Evolutionary conservation across 495 filamentous ascomycete species (phyloP).

Genomic region (Lasiosphaeria hispida): DNA sequence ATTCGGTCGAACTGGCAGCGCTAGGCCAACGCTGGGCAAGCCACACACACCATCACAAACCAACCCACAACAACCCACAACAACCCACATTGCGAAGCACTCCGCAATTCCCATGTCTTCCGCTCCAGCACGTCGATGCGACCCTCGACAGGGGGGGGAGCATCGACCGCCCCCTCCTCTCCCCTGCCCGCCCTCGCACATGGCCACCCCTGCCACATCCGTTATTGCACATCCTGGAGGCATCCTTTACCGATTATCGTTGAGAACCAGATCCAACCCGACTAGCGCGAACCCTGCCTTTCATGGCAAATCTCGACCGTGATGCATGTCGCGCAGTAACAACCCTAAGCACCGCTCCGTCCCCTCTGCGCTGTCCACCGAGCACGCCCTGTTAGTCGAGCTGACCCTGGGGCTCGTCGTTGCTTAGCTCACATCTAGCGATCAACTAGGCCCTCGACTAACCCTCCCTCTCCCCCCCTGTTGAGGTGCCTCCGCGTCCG

Average conservation of each 20-base stretch:
- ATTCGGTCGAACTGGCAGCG: too few species aligned
- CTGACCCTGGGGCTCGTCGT: background rate
- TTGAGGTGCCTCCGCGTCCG: slow-evolving; percentile 11
- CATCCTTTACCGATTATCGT: background rate
- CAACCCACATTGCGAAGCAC: slow-evolving; percentile 20
- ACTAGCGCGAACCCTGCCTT: too few species aligned
- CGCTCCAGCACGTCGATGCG: slow-evolving; percentile 18
- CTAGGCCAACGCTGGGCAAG: background rate
- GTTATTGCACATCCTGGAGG: slow-evolving; percentile 12
- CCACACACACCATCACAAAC: background rate
- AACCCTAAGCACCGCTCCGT: too few species aligned
- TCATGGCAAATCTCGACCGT: too few species aligned
- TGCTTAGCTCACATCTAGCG: slow-evolving; percentile 8
- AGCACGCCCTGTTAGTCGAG: background rate
- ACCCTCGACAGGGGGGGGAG: slow-evolving; percentile 18
- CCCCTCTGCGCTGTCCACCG: too few species aligned
- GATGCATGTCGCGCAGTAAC: too few species aligned
- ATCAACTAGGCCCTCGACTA: background rate
- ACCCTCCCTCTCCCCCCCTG: background rate
- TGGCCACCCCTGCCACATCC: slow-evolving; percentile 10
- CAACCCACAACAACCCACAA: background rate
- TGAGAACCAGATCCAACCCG: background rate
- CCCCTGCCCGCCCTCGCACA: slow-evolving; percentile 11
- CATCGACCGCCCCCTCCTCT: background rate
- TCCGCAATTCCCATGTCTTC: slow-evolving; percentile 16